These are phyloP conservation scores for Cladosporium sp. DNA, from an alignment of 2,329 filamentous ascomycete species.

Conservation along the genomic window DNA sequence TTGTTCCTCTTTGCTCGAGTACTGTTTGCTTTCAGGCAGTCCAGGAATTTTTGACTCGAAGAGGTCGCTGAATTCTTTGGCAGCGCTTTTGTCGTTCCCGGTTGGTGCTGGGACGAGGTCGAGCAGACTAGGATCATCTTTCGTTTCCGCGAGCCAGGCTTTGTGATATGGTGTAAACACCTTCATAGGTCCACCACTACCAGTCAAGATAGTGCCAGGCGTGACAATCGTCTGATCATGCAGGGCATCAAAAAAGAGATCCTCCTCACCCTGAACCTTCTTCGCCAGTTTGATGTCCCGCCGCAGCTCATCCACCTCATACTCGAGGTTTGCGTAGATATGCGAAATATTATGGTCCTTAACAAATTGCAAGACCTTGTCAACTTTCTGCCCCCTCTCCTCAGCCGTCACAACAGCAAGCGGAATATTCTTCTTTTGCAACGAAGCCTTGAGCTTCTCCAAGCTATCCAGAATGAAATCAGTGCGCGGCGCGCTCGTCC, in stretches of 20 bases:
- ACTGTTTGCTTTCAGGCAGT: constrained; percentile 44
- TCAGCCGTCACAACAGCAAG: constrained; percentile 47
- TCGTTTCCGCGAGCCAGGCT: constrained; percentile 47
- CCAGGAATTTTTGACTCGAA: constrained; percentile 55
- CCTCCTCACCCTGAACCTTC: constrained; percentile 35
- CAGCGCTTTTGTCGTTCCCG: constrained; percentile 46
- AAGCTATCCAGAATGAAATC: constrained; percentile 52
- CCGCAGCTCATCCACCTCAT: constrained; percentile 86
- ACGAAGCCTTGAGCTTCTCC: constrained; percentile 46
- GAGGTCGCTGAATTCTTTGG: constrained; percentile 53
- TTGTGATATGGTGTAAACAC: constrained; percentile 55
- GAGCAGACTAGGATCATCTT: constrained; percentile 44
- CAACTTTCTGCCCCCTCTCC: constrained; percentile 45
- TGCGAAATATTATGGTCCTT: constrained; percentile 48
- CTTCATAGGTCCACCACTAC: constrained; percentile 49
- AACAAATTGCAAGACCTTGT: constrained; percentile 45
- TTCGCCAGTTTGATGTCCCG: constrained; percentile 48
- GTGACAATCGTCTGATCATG: constrained; percentile 54
- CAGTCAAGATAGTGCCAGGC: constrained; percentile 46
- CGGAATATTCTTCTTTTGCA: constrained; percentile 52
- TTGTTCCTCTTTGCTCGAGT: constrained; percentile 40
- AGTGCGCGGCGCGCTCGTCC: constrained; percentile 49
- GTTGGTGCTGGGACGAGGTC: constrained; percentile 45
- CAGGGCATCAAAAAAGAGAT: constrained; percentile 44
- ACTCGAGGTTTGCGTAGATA: constrained; percentile 66